These are phyloP conservation scores for Pseudevernia furfuracea DNA, from an alignment of 495 filamentous ascomycete species.

Conservation along the genomic window DNA sequence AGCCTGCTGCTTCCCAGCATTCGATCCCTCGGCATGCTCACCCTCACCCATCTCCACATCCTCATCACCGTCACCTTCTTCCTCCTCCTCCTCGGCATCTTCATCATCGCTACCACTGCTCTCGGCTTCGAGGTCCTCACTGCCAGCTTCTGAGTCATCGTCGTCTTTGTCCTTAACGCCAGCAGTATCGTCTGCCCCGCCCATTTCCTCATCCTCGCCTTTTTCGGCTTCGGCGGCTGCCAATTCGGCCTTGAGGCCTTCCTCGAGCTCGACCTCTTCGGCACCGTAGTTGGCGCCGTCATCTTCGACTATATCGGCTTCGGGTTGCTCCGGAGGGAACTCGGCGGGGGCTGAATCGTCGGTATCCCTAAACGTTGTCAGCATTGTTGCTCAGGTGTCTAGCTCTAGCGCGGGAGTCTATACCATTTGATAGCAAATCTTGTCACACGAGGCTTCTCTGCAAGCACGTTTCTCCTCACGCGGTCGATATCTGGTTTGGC, in stretches of 20 bases:
- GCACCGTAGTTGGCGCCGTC: slow-evolving; percentile 81
- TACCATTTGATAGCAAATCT: slow-evolving; percentile 99
- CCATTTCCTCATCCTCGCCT: slow-evolving; percentile 75
- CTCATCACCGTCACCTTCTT: slow-evolving; percentile 58
- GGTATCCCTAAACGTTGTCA: slow-evolving; percentile 60
- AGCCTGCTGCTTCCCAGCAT: slow-evolving; percentile 29
- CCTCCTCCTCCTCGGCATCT: slow-evolving; percentile 68
- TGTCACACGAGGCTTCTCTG: slow-evolving; percentile 95
- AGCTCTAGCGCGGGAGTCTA: slow-evolving; percentile 16
- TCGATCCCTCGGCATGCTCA: slow-evolving; percentile 35
- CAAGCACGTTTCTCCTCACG: slow-evolving; percentile 82
- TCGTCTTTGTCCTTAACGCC: slow-evolving; percentile 62
- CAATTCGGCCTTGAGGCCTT: slow-evolving; percentile 51
- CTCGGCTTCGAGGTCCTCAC: slow-evolving; percentile 93
- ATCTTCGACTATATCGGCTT: slow-evolving; percentile 78
- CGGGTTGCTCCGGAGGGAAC: slow-evolving; percentile 94
- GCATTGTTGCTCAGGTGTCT: no score
- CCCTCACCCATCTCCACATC: slow-evolving; percentile 74
- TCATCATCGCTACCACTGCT: slow-evolving; percentile 83
- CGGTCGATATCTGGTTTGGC: slow-evolving; percentile 86
- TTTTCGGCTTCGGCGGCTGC: slow-evolving; percentile 46
- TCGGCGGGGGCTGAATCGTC: slow-evolving; percentile 93
- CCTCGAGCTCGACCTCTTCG: slow-evolving; percentile 53
- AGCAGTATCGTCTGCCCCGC: slow-evolving; percentile 52
- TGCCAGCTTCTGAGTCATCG: slow-evolving; percentile 75